Conservation (phyloP, 352 stramenopile genomes). For the Globisporangium nodosum region DNA sequence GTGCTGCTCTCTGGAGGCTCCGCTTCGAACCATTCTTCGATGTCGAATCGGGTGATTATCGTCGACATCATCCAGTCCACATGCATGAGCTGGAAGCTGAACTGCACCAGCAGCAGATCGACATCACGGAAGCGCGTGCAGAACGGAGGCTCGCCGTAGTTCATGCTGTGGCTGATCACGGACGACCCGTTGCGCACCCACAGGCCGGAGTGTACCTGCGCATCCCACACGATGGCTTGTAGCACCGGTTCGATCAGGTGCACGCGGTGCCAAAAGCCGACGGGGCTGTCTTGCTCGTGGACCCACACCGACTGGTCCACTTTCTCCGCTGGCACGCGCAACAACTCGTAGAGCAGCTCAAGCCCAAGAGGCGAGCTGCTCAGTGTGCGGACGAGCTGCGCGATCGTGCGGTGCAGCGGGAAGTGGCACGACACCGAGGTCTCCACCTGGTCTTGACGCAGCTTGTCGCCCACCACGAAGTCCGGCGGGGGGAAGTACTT, state of each 20-base stretch:
- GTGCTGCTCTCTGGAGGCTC: constrained; percentile 32
- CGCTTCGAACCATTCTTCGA: constrained; percentile 48
- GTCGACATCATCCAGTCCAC: constrained; percentile 77
- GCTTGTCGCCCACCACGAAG: constrained; percentile 49
- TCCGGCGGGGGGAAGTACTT: constrained; percentile 75
- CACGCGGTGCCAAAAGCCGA: constrained; percentile 80
- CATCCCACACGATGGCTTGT: constrained; percentile 83
- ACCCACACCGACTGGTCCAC: constrained; percentile 43
- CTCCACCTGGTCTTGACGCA: constrained; percentile 53
- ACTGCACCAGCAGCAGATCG: constrained; percentile 76
- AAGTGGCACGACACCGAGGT: constrained; percentile 73
- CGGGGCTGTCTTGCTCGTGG: constrained; percentile 42
- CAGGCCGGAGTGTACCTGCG: constrained; percentile 76
- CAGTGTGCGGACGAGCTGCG: constrained; percentile 64
- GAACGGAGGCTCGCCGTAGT: constrained; percentile 86
- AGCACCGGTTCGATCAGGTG: constrained; percentile 75
- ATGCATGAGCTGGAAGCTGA: constrained; percentile 62
- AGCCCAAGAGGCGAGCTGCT: constrained; percentile 53
- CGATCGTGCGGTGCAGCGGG: constrained; percentile 69
- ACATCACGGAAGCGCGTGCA: constrained; percentile 80
- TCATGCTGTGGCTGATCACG: constrained; percentile 87
- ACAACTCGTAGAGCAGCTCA: constrained; percentile 51
- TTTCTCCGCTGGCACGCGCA: constrained; percentile 25
- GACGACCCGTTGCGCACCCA: constrained; percentile 84
- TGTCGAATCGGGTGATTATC: constrained; percentile 66